phyloP scores from a whole-genome alignment of 768 basidiomycete genomes.

The Naganishia antarctica region DNA sequence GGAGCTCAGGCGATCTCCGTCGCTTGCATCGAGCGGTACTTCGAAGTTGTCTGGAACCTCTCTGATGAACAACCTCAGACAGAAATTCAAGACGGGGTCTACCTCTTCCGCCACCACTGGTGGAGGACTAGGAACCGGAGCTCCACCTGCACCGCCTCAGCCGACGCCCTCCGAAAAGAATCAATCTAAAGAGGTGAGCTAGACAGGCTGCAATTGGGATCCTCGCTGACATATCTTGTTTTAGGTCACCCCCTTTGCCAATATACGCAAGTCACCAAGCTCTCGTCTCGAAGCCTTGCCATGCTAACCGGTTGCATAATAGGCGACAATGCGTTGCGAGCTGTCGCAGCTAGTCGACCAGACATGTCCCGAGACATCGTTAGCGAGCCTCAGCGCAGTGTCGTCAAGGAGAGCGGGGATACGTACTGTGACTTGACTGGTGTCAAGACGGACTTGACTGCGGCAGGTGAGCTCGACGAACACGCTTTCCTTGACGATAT shows the following conservation, averaged over 20 bases:
- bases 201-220: background rate
- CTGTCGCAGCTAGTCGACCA: constrained; percentile 47
- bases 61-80: constrained; percentile 18
- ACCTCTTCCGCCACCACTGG: background rate
- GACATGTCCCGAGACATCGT: constrained; percentile 46
- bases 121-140: background rate
- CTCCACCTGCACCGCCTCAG: background rate
- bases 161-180: background rate
- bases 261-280: constrained; percentile 34
- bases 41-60: constrained; percentile 18
- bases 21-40: background rate
- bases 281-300: background rate
- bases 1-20: constrained; percentile 2
- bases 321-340: constrained; percentile 41
- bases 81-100: constrained; percentile 17
- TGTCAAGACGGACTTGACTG: constrained; percentile 38
- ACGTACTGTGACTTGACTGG: constrained; percentile 46
- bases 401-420: constrained; percentile 50
- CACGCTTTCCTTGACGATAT: background rate
- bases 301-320: background rate
- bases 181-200: constrained; percentile 7
- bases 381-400: constrained; percentile 42
- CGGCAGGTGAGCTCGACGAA: constrained; percentile 16
- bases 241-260: constrained; percentile 26
- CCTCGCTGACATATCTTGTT: too few species aligned